Conservation (phyloP, 2,329 filamentous ascomycete species). For the Colletotrichum neosansevieriae region DNA sequence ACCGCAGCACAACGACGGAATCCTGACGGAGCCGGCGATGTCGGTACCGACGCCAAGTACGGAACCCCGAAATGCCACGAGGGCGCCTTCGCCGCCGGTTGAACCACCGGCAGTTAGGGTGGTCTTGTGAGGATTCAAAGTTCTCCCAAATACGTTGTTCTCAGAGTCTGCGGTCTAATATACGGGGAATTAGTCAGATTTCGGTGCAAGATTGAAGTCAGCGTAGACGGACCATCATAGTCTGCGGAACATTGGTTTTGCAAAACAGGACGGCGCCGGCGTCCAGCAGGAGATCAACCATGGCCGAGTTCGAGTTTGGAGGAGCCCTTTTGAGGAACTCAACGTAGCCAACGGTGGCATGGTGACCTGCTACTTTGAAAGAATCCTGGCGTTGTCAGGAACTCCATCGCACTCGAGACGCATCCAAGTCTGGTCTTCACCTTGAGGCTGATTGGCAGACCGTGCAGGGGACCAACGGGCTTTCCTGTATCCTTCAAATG, state of each 20-base stretch:
- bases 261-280: conserved; percentile 76
- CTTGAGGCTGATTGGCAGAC: conserved; percentile 62
- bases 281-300: conserved; percentile 68
- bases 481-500: conserved; percentile 53
- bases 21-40: conserved; percentile 57
- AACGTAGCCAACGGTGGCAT: conserved; percentile 68
- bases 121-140: conserved; percentile 73
- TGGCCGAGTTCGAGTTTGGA: conserved; percentile 63
- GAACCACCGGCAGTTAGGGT: conserved; percentile 72
- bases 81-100: conserved; percentile 67
- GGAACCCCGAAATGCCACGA: conserved; percentile 56
- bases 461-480: conserved; percentile 70
- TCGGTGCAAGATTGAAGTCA: neutral
- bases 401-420: no score
- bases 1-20: conserved; percentile 58
- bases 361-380: conserved; percentile 65
- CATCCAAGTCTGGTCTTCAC: conserved; percentile 2
- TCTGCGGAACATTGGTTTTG: conserved; percentile 77
- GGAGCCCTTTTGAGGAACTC: conserved; percentile 64
- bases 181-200: neutral
- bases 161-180: conserved; percentile 71
- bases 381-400: conserved; percentile 64
- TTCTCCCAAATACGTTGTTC: conserved; percentile 58
- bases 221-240: conserved; percentile 54
- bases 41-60: conserved; percentile 57